phyloP scores from a whole-genome alignment of 371 early-diverging fungal genomes.

The Neoconidiobolus thromboides region DNA sequence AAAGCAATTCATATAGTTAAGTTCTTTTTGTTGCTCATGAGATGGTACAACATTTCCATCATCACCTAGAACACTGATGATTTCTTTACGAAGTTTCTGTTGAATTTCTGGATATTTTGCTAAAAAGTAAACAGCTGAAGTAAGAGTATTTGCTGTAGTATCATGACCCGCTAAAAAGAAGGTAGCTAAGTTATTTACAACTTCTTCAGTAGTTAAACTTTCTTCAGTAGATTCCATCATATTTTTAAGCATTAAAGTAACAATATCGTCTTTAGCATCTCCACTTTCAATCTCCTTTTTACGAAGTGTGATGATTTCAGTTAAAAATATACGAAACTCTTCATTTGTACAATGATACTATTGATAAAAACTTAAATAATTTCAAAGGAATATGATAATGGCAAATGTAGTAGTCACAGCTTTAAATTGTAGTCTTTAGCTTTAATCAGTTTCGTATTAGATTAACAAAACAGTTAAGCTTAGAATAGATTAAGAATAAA shows the following conservation, averaged over 20 bases:
- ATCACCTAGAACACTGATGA: no score
- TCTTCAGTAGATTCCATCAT: slow-evolving; percentile 3
- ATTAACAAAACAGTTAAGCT: no score
- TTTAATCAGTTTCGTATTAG: no score
- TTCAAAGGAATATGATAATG: no score
- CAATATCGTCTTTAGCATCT: neutral
- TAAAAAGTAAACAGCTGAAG: neutral
- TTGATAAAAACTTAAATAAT: no score
- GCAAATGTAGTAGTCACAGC: no score
- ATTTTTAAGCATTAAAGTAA: slow-evolving; percentile 11
- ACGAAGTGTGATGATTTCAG: neutral
- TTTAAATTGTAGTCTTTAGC: no score
- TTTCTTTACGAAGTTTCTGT: no score
- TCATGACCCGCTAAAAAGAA: slow-evolving; percentile 5
- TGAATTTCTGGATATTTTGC: neutral
- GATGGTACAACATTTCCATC: no score
- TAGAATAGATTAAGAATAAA: no score
- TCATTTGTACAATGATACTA: neutral
- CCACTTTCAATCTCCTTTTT: neutral
- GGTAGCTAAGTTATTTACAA: neutral
- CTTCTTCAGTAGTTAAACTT: neutral
- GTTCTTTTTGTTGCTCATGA: no score
- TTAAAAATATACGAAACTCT: neutral
- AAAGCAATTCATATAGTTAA: no score
- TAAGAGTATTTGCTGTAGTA: slow-evolving; percentile 4